Evolutionary conservation across 495 filamentous ascomycete species (phyloP), one percentile per base, ranked within the genome.

Genomic region (Clohesyomyces aquaticus): DNA sequence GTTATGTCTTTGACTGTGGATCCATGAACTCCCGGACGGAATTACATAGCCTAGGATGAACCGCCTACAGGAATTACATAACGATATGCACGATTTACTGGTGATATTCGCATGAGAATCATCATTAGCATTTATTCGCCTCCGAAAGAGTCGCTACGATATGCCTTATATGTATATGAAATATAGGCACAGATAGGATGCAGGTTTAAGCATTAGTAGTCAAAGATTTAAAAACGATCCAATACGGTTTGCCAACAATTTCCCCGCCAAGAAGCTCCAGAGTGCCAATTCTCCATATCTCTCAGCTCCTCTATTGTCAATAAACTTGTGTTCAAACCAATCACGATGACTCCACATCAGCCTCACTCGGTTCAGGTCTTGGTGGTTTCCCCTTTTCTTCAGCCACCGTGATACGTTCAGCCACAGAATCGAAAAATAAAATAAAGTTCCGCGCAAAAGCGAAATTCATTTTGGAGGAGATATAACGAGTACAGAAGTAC

Each of bases 401-500:
- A 23, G 49, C 49, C 49, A 53, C 49, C 49, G 28, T 25, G 49
- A 53, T 53, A 53, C 25, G 49, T 53, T 53, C 49, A 25, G 49
- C 49, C 49, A 53, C 49, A 53, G 28, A 26, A 53, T 53, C 49
- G 49, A 53, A 53, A 53, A 53, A 53, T 53, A 53, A 53, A 53
- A n/a, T 29, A 28, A 29, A 53, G 49, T 53, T 53, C 49, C 11
- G 21, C 10, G 25, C 11, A 53, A 28, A 53, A 53, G 49, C 19
- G 49, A 53, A 53, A 53, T 23, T 25, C 4, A 53, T 26, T 29
- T 53, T 29, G 28, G 28, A 26, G 23, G 49, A 29, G 19, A 53
- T 53, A 53, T 53, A 53, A 25, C 25, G n/a, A n/a, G n/a, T n/a
- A 53, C 25, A 25, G 11, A 10, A 29, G 49, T 26, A 25, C 49